phyloP scores from a whole-genome alignment of 257 asterid genomes.

The Solanum microdontum region DNA sequence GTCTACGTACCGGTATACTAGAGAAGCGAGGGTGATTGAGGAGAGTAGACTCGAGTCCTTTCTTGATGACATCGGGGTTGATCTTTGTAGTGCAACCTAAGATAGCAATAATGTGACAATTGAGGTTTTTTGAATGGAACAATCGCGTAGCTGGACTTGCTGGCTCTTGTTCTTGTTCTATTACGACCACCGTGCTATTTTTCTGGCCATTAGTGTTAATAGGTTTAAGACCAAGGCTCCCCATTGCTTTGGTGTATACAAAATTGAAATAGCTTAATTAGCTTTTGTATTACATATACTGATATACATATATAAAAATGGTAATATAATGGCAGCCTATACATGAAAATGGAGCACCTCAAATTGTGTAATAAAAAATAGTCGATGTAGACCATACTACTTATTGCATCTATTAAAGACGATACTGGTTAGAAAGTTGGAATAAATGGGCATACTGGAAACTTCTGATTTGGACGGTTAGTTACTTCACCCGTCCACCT shows the following conservation, averaged over 20 bases:
- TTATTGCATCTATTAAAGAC: neutral
- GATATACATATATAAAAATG: neutral
- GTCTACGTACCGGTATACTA: conserved; percentile 11
- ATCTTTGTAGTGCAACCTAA: conserved; percentile 22
- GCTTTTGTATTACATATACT: neutral
- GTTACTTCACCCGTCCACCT: neutral
- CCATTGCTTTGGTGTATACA: neutral
- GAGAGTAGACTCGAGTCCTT: conserved; percentile 2
- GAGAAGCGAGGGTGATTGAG: conserved; percentile 46
- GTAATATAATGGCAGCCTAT: neutral
- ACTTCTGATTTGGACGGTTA: neutral
- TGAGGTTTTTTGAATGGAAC: conserved; percentile 18
- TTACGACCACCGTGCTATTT: neutral
- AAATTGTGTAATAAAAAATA: neutral
- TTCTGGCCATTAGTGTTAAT: neutral
- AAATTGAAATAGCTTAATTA: neutral
- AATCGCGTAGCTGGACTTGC: conserved; percentile 31
- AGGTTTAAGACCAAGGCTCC: neutral
- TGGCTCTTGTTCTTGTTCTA: conserved; percentile 11
- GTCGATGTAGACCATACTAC: neutral
- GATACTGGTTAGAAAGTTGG: neutral
- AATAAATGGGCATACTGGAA: neutral
- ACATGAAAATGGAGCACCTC: neutral
- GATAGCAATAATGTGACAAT: conserved; percentile 14
- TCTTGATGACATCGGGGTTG: conserved; percentile 15